Percentiles rank a stretch among this genome's conserved stretches.
Conservation (phyloP, 495 filamentous ascomycete species). For the Annulohypoxylon moriforme region DNA sequence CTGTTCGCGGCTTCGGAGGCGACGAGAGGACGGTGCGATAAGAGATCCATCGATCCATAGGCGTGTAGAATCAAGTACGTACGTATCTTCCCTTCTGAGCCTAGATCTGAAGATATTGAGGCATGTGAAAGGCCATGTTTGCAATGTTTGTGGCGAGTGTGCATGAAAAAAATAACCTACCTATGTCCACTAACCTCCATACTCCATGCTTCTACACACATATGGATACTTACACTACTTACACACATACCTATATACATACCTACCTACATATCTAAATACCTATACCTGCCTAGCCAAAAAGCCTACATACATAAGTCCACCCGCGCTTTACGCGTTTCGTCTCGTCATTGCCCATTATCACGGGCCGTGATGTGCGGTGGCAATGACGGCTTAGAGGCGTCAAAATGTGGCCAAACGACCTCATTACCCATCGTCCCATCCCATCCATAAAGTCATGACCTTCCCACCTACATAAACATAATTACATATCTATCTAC, state of each 20-base stretch:
- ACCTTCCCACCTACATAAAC: not conserved
- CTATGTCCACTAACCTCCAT: not conserved
- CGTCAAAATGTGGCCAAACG: not conserved
- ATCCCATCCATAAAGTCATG: not conserved
- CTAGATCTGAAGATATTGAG: not conserved
- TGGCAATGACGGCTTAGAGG: not conserved
- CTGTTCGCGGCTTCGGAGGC: not conserved
- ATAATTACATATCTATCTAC: not conserved
- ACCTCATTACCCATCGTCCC: not conserved
- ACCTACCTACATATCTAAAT: not conserved
- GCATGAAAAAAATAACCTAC: not conserved
- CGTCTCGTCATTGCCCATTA: not conserved
- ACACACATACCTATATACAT: not conserved
- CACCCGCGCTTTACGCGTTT: slow-evolving; percentile 14
- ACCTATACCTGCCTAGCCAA: not conserved
- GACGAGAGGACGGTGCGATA: slow-evolving; percentile 18
- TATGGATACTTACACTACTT: not conserved
- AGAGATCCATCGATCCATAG: not conserved
- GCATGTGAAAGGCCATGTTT: slow-evolving; percentile 29
- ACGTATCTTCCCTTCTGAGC: not conserved
- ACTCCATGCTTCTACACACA: not conserved
- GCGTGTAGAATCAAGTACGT: not conserved
- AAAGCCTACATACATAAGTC: not conserved
- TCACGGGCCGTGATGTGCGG: not conserved
- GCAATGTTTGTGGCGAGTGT: slow-evolving; percentile 23